Base-by-base conservation (phyloP, 208 protist genomes). In the Histomonas meleagridis region DNA sequence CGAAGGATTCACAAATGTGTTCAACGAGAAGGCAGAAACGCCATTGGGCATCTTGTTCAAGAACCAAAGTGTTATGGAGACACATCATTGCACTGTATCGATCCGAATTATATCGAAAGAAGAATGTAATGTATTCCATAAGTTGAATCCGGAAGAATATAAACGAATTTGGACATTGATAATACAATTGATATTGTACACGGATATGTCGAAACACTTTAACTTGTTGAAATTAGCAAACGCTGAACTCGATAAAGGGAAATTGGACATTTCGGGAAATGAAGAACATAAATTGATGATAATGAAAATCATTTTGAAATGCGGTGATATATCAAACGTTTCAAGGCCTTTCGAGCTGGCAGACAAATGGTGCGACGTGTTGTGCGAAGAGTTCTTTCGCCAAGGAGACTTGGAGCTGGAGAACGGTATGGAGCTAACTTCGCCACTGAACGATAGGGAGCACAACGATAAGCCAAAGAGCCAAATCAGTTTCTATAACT, bases 1-100 rank as follows among this genome's bases (percentile, higher is more conserved):
- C 93, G 97, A 97, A 0, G 97, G 97, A 38, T 92, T 98, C 51
- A 98, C 97, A 94, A 98, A 98, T 94, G 96, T 96, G 92, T 98
- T 98, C 93, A 96, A 97, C 93, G 94, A 96, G 28, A 96, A 96
- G 91, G 97, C 97, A 21, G 93, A 95, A 86, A 94, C 96, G 10
- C 95, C 96, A 91, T 93, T 98, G 46, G 97, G 97, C 43, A 95
- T 96, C 1, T 76, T 51, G 32, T 95, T 95, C 93, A 95, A 95
- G 86, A 94, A 95, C 91, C 78, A 93, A 65, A 92, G 91, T 23
- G 93, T 95, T 0, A 94, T 96, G 51, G 95, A 96, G 92, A 94
- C 94, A 14, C 92, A 95, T 91, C 95, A 96, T 92, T 78, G 92
- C 65, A 40, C 93, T 21, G 90, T 92, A 21, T 86, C 91, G 26